These are phyloP conservation scores for Polyporus arcularius DNA, from an alignment of 768 basidiomycete species.

Conservation along the genomic window DNA sequence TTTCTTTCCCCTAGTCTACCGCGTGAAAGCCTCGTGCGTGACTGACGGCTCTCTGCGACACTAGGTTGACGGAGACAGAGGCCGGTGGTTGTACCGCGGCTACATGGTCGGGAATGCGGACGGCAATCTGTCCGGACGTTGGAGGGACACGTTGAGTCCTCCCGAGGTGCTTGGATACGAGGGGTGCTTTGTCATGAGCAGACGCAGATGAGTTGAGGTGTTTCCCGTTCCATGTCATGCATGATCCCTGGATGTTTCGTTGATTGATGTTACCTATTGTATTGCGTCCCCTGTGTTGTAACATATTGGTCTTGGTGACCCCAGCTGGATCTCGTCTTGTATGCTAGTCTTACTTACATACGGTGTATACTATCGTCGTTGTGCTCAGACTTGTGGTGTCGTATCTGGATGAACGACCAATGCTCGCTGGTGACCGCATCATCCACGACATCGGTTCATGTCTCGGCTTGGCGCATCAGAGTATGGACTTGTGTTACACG, in stretches of 20 bases:
- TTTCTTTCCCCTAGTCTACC: conserved; percentile 25
- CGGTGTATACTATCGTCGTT: too few relatives aligned
- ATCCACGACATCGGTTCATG: too few relatives aligned
- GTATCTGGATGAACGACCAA: too few relatives aligned
- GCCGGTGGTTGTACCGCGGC: conserved; percentile 85
- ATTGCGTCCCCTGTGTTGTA: too few relatives aligned
- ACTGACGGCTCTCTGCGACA: background rate
- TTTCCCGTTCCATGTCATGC: too few relatives aligned
- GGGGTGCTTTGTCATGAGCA: conserved; percentile 79
- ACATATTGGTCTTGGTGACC: too few relatives aligned
- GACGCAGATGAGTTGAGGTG: conserved; percentile 46
- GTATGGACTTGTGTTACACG: too few relatives aligned
- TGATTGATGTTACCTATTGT: background rate
- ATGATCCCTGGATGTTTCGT: background rate
- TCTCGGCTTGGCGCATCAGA: too few relatives aligned
- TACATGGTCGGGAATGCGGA: conserved; percentile 72
- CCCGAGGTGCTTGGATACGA: conserved; percentile 72
- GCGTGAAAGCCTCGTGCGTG: background rate
- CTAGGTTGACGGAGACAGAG: conserved; percentile 71
- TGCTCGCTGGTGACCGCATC: too few relatives aligned
- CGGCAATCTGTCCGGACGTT: conserved; percentile 78
- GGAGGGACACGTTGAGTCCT: conserved; percentile 82
- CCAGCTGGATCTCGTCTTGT: background rate
- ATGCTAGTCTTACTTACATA: too few relatives aligned
- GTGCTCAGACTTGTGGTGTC: too few relatives aligned